Evolutionary conservation across 2,329 filamentous ascomycete species (phyloP), one percentile per base, ranked within the genome.

Genomic region (Fusarium luffae): DNA sequence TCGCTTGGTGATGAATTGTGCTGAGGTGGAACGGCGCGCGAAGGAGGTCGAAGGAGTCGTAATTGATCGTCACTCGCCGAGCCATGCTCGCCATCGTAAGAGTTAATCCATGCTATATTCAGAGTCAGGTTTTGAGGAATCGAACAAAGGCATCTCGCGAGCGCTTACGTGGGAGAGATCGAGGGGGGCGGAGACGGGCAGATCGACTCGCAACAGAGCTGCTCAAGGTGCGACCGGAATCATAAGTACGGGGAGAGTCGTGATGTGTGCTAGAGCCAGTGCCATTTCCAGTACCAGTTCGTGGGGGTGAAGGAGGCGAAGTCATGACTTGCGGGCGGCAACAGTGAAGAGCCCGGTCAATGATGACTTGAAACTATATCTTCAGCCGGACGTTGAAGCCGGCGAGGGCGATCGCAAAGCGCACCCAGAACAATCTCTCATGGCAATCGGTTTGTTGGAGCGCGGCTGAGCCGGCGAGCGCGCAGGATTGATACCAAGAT

Each of bases 61-160:
- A 82, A 76, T 65, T 83, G 82, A 37, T 81, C 78, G 10, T 80
- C 77, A 57, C 75, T 76, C 6, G 77, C 76, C 12, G 75, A 71
- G 30, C 82, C 82, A 65, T 82, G 78, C 48, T 78, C 74, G 32
- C 77, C 77, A 68, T 85, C 80, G 74, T 84, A 85, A 13, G 84
- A 84, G 63, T 82, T 80, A 62, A 86, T 84, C 84, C 84, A 86
- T 40, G 84, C 84, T 61, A 52, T 54, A 48, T 19, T 19, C 40
- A 27, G 28, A 32, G 54, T 72, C 70, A 66, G 55, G 30, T 16
- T 47, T 40, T 30, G 7, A 25, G 16, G 44, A 69, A 51, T 19
- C 47, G 19, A 54, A 21, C 49, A 30, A 58, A 16, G 41, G 13
- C 5, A 18, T 16, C 16, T 47, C 21, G 18, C 40, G 25, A 18